These are phyloP conservation scores for Naematelia aurantialba DNA, from an alignment of 768 basidiomycete genomes.

Conservation along the genomic window DNA sequence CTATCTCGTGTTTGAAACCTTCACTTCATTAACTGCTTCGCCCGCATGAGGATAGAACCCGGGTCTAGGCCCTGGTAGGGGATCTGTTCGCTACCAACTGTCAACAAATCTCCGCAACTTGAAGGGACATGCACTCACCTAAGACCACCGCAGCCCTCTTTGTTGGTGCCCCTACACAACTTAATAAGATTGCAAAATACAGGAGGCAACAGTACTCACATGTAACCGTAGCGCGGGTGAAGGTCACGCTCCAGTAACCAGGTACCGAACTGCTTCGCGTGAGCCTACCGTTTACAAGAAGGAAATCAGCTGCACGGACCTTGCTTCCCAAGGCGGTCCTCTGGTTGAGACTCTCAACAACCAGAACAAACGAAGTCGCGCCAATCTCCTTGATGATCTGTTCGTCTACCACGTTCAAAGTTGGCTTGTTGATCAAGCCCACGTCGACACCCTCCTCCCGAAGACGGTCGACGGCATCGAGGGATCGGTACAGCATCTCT, in stretches of 20 bases:
- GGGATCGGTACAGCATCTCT: conserved; percentile 79
- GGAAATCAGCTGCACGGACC: conserved; percentile 10
- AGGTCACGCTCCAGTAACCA: conserved; percentile 79
- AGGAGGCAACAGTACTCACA: conserved; percentile 48
- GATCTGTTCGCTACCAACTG: conserved; percentile 63
- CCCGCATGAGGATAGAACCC: conserved; percentile 51
- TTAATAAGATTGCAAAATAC: background rate
- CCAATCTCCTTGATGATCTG: conserved; percentile 71
- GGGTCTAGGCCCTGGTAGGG: conserved; percentile 76
- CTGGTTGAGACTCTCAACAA: conserved; percentile 81
- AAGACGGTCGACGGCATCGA: conserved; percentile 73
- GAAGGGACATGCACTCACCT: background rate
- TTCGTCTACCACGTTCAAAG: conserved; percentile 78
- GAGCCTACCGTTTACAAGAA: background rate
- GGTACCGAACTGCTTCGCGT: conserved; percentile 61
- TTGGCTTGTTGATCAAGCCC: conserved; percentile 80
- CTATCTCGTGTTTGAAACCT: background rate
- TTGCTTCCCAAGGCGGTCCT: conserved; percentile 62
- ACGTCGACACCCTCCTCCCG: conserved; percentile 71
- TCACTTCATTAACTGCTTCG: conserved; percentile 29
- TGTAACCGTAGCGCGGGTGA: conserved; percentile 75
- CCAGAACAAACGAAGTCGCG: conserved; percentile 68
- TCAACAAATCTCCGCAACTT: background rate
- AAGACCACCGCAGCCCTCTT: conserved; percentile 62
- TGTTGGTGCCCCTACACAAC: conserved; percentile 17